Conservation (phyloP, 345 rosid genomes). For the Salix dunnii region DNA sequence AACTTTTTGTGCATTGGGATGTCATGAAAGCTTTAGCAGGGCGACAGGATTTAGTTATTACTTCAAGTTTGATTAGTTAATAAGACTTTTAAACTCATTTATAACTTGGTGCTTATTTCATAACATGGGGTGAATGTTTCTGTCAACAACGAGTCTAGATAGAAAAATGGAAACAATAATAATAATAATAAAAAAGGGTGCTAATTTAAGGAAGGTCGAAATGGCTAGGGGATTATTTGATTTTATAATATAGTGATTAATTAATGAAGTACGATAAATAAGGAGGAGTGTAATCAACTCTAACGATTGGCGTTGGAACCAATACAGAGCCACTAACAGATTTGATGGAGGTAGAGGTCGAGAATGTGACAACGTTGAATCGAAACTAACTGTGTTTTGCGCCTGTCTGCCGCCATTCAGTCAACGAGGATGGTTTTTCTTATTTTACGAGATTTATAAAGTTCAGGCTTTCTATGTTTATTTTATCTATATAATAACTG, state of each 20-base stretch:
- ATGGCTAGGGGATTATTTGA: too few relatives aligned
- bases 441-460: conserved; percentile 2
- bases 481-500: background rate
- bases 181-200: too few relatives aligned
- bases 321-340: background rate
- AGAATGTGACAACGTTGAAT: conserved; percentile 37
- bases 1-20: background rate
- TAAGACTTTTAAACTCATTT: too few relatives aligned
- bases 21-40: background rate
- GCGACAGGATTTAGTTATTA: background rate
- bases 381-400: conserved; percentile 56
- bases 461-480: background rate
- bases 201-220: too few relatives aligned
- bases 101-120: too few relatives aligned
- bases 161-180: too few relatives aligned
- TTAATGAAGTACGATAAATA: too few relatives aligned
- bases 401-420: conserved; percentile 62
- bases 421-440: conserved; percentile 30
- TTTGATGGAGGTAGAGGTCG: background rate
- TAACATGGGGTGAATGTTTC: too few relatives aligned
- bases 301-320: background rate
- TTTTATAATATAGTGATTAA: too few relatives aligned
- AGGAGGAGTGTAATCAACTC: too few relatives aligned
- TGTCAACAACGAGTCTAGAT: too few relatives aligned
- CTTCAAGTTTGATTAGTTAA: too few relatives aligned